These are phyloP conservation scores for Salvia miltiorrhiza DNA, from an alignment of 257 asterid genomes.

Conservation along the genomic window DNA sequence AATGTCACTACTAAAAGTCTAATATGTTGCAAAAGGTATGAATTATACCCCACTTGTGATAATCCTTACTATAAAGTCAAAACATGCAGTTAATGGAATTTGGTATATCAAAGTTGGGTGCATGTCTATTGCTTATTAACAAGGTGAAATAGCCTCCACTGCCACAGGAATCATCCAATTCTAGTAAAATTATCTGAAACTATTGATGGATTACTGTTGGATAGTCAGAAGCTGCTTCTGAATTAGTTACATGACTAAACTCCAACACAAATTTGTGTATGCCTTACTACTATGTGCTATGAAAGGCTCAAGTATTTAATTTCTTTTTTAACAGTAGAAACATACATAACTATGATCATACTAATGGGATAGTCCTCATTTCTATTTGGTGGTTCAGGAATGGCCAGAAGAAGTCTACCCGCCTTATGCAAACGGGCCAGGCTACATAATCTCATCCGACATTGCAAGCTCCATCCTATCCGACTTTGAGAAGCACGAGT, in stretches of 20 bases:
- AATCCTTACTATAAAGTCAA: too few species aligned
- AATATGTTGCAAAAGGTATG: too few species aligned
- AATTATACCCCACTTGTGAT: too few species aligned
- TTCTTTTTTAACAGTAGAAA: background rate
- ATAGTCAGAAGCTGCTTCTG: background rate
- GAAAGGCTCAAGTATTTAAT: background rate
- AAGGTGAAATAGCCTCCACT: background rate
- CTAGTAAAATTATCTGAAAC: too few species aligned
- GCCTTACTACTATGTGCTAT: background rate
- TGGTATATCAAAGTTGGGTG: background rate
- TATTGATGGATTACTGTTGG: background rate
- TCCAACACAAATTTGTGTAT: background rate
- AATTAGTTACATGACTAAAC: background rate
- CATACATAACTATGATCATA: background rate
- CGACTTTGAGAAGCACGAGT: constrained; percentile 47
- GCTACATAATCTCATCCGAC: constrained; percentile 78
- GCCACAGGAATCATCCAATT: background rate
- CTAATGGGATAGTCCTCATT: background rate
- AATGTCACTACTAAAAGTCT: background rate
- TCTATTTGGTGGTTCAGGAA: constrained; percentile 47
- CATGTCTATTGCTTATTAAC: background rate
- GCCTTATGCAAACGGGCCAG: constrained; percentile 94
- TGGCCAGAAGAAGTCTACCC: constrained; percentile 94
- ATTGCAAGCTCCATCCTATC: constrained; percentile 64
- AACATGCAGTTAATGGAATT: background rate